Percentiles rank a stretch among this genome's conserved stretches.
phyloP scores from a whole-genome alignment of 805 yeast species.

The Spathaspora arborariae region DNA sequence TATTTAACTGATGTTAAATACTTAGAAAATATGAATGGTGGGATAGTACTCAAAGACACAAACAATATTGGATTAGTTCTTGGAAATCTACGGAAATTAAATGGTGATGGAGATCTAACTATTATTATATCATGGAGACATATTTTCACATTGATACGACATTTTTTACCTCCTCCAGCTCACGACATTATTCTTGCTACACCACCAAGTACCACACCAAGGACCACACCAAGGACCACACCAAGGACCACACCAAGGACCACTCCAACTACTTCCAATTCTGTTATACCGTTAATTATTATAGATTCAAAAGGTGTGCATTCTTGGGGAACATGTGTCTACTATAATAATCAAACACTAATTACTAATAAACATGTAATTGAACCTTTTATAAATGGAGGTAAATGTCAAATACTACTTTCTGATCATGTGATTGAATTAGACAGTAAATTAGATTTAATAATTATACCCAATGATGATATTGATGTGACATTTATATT shows the following conservation, averaged over 20 bases:
- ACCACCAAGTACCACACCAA: too few species aligned
- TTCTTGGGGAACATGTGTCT: slow-evolving; percentile 44
- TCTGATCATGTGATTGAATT: background rate
- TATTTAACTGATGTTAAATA: slow-evolving; percentile 38
- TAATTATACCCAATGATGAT: slow-evolving; percentile 24
- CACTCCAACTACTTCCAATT: background rate
- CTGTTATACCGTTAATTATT: slow-evolving; percentile 17
- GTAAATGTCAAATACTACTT: slow-evolving; percentile 6
- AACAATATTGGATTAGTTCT: slow-evolving; percentile 35
- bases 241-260: too few species aligned
- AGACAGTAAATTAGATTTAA: background rate
- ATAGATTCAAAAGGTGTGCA: background rate
- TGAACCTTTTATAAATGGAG: slow-evolving; percentile 11
- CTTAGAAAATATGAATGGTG: slow-evolving; percentile 46
- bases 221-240: too few species aligned
- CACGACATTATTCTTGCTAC: background rate
- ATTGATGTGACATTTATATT: slow-evolving; percentile 38
- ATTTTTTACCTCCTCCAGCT: background rate
- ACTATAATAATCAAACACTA: slow-evolving; percentile 25
- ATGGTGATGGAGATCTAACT: slow-evolving; percentile 46
- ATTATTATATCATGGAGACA: slow-evolving; percentile 26
- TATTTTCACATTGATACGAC: slow-evolving; percentile 8
- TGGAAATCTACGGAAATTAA: slow-evolving; percentile 33
- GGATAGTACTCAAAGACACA: slow-evolving; percentile 16
- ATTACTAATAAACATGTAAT: slow-evolving; percentile 43